Evolutionary conservation across 1,284 basidiomycete species (phyloP), one percentile per base, ranked within the genome.

Genomic region (Taiwanofungus camphoratus): DNA sequence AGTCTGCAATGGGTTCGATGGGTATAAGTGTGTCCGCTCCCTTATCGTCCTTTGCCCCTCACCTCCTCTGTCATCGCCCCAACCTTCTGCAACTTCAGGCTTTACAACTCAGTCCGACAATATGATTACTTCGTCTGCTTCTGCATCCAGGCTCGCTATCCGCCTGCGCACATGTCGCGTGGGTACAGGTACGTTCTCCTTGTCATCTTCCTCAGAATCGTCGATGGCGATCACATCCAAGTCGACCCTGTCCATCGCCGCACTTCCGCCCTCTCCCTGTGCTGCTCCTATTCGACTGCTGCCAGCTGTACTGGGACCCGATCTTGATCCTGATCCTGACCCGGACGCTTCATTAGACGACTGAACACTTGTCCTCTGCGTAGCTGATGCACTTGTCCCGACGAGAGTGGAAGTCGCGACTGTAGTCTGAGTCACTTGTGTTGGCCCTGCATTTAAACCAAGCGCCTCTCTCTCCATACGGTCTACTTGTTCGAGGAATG

Each of bases 141-240:
- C 43, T 16, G 26, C 35, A 11, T 41, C 36, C 13, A 41, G 43
- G 26, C 42, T 41, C 21, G 34, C 49, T 33, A 57, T 47, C n/a
- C 73, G 68, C 52, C 68, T 58, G 39, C 73, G 67, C n/a, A 77
- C 70, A 61, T 73, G 69, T 39, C 76, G 60, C n/a, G 68, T 71
- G n/a, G 70, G 66, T 3, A 70, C 67, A 4, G 72, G 73, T 20
- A 71, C 59, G 52, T 84, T 83, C 60, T 85, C 81, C 57, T 82
- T 80, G 52, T 82, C 76, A 11, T 74, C 72, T 22, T 70, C 69
- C 4, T 73, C 72, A 8, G 74, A 73, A 8, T 73, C 71, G 23
- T 69, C 69, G 34, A 71, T 66, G 33, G 58, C 61, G 41, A 73
- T 69, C 6, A 66, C 54, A 19, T 65, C 62, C 23, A 53, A 33